Percentiles rank a stretch among this genome's conserved stretches.
Conservation (phyloP, 768 basidiomycete genomes). For the Mrakia blollopis region DNA sequence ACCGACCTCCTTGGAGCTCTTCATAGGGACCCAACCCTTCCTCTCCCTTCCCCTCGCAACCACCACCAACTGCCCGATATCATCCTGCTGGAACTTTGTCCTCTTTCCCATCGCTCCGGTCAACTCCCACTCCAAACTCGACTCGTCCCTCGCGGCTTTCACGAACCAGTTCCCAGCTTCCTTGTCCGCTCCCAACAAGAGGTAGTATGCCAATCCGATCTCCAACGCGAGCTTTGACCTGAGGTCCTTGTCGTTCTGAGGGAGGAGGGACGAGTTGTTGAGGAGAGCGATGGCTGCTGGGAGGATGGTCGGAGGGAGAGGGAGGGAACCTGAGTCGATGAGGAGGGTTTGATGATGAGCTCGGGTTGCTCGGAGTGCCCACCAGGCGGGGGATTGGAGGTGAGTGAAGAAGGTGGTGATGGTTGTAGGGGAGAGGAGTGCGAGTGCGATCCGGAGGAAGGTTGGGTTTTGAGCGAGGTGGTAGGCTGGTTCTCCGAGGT, state of each 20-base stretch:
- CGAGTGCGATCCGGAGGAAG: conserved; percentile 69
- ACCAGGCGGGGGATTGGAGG: conserved; percentile 46
- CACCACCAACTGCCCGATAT: conserved; percentile 83
- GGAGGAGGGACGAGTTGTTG: not conserved
- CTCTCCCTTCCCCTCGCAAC: conserved; percentile 75
- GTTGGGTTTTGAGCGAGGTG: conserved; percentile 68
- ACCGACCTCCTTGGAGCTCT: conserved; percentile 27
- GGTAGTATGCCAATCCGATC: conserved; percentile 70
- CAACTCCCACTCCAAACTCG: conserved; percentile 78
- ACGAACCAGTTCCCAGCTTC: conserved; percentile 71
- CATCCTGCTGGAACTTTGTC: conserved; percentile 84
- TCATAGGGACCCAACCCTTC: conserved; percentile 40
- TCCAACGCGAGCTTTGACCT: conserved; percentile 66
- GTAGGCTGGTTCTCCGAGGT: conserved; percentile 89
- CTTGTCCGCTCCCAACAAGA: conserved; percentile 58
- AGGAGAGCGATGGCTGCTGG: conserved; percentile 41
- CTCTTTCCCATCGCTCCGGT: conserved; percentile 89
- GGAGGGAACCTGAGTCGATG: conserved; percentile 75
- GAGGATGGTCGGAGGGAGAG: conserved; percentile 49
- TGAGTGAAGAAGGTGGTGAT: not conserved
- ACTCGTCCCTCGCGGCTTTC: conserved; percentile 61
- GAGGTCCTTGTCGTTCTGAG: conserved; percentile 45
- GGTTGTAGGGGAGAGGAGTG: conserved; percentile 49
- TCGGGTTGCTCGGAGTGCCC: conserved; percentile 62
- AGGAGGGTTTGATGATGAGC: conserved; percentile 48